Conservation (phyloP, 1,284 basidiomycete species). For the Ganoderma resinaceum region DNA sequence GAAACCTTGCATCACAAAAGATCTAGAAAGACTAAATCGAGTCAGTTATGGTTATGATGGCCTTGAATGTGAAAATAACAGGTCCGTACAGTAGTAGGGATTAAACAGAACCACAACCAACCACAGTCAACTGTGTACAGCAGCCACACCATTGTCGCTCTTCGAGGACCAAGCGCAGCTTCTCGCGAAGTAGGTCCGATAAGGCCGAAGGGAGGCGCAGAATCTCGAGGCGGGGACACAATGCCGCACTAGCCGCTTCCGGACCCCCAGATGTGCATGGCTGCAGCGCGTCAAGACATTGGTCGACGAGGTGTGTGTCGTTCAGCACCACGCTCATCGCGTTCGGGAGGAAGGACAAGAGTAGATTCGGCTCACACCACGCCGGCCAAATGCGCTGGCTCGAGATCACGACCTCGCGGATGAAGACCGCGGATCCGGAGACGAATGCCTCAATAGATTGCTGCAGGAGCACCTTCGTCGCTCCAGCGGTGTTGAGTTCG, state of each 20-base stretch:
- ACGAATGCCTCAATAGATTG: constrained; percentile 13
- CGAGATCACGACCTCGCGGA: constrained; percentile 12
- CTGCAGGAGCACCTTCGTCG: constrained; percentile 14
- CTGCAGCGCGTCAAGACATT: constrained; percentile 16
- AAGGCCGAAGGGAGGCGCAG: constrained; percentile 14
- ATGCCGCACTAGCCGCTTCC: not conserved
- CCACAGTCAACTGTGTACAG: not conserved
- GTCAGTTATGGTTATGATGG: not conserved
- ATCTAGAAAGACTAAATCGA: not conserved
- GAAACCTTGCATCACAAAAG: not conserved
- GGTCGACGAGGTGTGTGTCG: constrained; percentile 18
- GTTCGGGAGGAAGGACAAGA: constrained; percentile 15
- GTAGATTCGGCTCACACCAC: constrained; percentile 23
- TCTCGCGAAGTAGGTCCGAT: not conserved
- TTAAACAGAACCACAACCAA: not conserved
- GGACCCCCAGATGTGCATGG: not conserved
- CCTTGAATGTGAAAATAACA: not conserved
- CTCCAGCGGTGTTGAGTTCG: constrained; percentile 25
- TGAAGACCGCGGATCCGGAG: not conserved
- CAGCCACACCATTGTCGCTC: constrained; percentile 4
- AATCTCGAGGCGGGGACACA: constrained; percentile 8
- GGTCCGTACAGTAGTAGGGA: not conserved
- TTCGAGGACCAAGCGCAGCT: constrained; percentile 1
- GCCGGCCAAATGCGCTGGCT: constrained; percentile 26
- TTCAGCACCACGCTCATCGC: constrained; percentile 3